Conservation (phyloP, 192 early-diverging fungal species). For the Chytriomyces sp. region DNA sequence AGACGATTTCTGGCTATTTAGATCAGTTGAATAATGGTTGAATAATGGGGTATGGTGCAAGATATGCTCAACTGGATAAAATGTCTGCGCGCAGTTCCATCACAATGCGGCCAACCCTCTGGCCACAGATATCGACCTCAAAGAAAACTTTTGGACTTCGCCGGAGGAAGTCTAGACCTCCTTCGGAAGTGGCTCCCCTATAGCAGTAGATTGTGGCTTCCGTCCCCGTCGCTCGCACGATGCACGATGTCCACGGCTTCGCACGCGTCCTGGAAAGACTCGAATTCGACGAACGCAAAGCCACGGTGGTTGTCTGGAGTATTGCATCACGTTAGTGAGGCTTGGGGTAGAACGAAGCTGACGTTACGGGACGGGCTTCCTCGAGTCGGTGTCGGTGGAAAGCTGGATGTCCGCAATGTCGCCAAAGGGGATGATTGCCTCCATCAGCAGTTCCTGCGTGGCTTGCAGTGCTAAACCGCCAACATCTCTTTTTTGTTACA, state of each 20-base stretch:
- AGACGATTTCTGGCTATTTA: constrained; percentile 73
- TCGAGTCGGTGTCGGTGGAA: constrained; percentile 77
- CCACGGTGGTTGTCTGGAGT: constrained; percentile 77
- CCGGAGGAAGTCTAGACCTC: constrained; percentile 11
- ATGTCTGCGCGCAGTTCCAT: constrained; percentile 59
- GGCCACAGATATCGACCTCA: constrained; percentile 61
- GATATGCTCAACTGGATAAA: constrained; percentile 46
- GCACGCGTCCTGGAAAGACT: constrained; percentile 74
- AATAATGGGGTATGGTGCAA: constrained; percentile 16
- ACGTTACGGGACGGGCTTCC: constrained; percentile 40
- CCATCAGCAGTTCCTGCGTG: constrained; percentile 75
- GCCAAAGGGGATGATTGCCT: constrained; percentile 96
- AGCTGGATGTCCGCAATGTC: constrained; percentile 88
- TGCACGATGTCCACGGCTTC: constrained; percentile 96
- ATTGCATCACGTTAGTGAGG: no score
- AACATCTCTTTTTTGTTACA: no score
- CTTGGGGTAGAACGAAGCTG: no score
- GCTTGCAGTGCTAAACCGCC: constrained; percentile 84
- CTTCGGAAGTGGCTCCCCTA: constrained; percentile 21
- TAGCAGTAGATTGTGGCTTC: constrained; percentile 78
- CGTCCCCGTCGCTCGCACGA: constrained; percentile 81
- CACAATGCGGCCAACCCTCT: constrained; percentile 53
- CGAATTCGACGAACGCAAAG: constrained; percentile 96
- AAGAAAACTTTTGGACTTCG: constrained; percentile 59
- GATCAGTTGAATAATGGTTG: background rate